Base-by-base conservation (phyloP, 352 stramenopile species). In the Phytopythium chamaehyphon region DNA sequence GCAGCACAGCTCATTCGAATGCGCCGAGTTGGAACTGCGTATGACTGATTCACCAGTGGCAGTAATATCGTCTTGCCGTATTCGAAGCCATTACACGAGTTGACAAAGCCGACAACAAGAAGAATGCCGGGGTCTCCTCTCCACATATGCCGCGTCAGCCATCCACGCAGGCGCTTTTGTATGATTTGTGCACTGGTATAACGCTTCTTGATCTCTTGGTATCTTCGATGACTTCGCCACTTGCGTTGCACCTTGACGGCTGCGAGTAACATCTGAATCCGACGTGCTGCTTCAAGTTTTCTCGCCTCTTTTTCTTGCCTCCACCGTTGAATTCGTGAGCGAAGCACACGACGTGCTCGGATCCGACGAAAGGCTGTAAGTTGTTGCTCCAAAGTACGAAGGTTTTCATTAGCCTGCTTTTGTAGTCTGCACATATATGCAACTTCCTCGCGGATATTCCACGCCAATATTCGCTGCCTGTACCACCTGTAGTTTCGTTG, bases 141-240 rank as follows among this genome's bases (percentile, higher is more conserved):
- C 81, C 81, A 91, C 60, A 91, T 65, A 18, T 74, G 61, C 0
- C 81, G 60, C n/a, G 76, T 89, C 6, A 91, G 49, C 69, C 69
- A 85, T 0, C 81, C 81, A n/a, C 78, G 73, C 1, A 85, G 57
- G 2, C 69, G 64, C 24, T 65, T 79, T 40, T 89, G 81, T 26
- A 91, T 82, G 6, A 14, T 19, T 22, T 76, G 64, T 0, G 77
- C 72, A 22, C 67, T 72, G 1, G 35, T n/a, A 47, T 86, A 91
- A 1, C 71, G 71, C 23, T 44, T 56, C 28, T 88, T 78, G 35
- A 89, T 59, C 18, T 51, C 28, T 49, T 53, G 59, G 35, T 77
- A 84, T 8, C 64, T 51, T 23, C 63, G 57, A n/a, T 86, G 57
- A 42, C 64, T 62, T 38, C 71, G 76, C 73, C 72, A 91, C 35